phyloP scores from a whole-genome alignment of 2,329 filamentous ascomycete genomes.

The Cladorrhinum sp. region DNA sequence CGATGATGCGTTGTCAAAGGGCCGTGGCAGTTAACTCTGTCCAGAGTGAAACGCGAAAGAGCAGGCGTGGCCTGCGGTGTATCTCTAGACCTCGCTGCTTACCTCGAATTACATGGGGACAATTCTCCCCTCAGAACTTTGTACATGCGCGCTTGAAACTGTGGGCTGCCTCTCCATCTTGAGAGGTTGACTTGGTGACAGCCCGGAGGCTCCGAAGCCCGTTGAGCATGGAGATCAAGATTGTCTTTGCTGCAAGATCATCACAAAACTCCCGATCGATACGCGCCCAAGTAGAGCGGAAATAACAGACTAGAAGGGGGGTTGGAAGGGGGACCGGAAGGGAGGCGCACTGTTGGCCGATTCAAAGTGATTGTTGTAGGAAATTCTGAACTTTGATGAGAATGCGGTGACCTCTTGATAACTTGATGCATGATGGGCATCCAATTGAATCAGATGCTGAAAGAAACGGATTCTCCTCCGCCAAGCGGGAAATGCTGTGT shows the following conservation, averaged over 20 bases:
- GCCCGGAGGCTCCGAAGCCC: background rate
- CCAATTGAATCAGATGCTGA: too few species aligned
- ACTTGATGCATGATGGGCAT: background rate
- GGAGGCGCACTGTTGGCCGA: too few species aligned
- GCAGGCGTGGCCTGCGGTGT: too few species aligned
- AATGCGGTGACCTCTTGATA: background rate
- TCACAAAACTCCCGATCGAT: conserved; percentile 43
- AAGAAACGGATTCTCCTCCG: background rate
- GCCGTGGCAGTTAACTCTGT: background rate
- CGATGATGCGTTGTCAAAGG: background rate
- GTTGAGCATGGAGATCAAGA: background rate
- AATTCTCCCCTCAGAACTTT: too few species aligned
- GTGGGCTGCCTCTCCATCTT: background rate
- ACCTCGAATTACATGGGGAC: too few species aligned
- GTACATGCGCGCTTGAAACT: background rate
- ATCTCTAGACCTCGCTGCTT: too few species aligned
- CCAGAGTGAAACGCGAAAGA: too few species aligned
- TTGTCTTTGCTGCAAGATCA: conserved; percentile 17
- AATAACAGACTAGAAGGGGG: background rate
- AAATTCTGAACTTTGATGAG: background rate
- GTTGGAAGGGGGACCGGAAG: too few species aligned
- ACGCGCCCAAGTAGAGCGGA: background rate
- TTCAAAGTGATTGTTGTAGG: too few species aligned
- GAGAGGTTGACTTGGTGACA: background rate
- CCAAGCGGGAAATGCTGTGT: background rate